A percentile compares a stretch with the other conserved stretches of the same genome.
Evolutionary conservation across 2,329 filamentous ascomycete species (phyloP).

Genomic region (Ilyonectria mors-panacis): DNA sequence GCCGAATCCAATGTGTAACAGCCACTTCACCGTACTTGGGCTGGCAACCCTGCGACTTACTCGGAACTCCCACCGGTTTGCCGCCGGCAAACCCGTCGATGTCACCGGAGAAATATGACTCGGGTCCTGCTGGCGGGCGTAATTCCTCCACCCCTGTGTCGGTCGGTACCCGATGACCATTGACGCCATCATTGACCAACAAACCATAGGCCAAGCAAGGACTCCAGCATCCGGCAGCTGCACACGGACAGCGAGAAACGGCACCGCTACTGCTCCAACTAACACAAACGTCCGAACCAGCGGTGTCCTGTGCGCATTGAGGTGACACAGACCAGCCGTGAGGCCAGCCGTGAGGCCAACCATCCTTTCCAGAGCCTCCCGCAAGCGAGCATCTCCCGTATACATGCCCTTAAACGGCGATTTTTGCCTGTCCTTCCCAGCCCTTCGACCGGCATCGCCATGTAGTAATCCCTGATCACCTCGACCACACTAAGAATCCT

Average conservation of each 20-base stretch:
- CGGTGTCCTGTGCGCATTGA: conserved; percentile 27
- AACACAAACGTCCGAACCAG: conserved; percentile 13
- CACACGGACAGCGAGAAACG: conserved; percentile 31
- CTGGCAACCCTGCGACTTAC: not conserved
- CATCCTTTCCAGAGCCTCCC: conserved; percentile 34
- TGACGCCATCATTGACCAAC: conserved; percentile 32
- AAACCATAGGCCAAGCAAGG: conserved; percentile 31
- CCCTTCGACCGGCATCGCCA: conserved; percentile 34
- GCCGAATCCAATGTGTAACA: not conserved
- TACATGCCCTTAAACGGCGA: not conserved
- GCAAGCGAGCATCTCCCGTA: conserved; percentile 29
- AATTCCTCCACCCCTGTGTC: conserved; percentile 26
- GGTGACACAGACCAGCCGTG: conserved; percentile 36
- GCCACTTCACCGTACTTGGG: not conserved
- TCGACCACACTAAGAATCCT: conserved; percentile 36
- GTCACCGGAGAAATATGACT: conserved; percentile 31
- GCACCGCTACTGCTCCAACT: conserved; percentile 24
- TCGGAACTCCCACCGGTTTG: conserved; percentile 6
- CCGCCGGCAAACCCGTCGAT: conserved; percentile 19
- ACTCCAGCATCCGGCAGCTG: conserved; percentile 33
- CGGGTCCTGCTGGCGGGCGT: conserved; percentile 24
- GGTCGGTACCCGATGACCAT: conserved; percentile 33
- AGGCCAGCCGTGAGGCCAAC: conserved; percentile 23
- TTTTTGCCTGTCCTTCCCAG: conserved; percentile 22
- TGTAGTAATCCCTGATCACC: conserved; percentile 20